phyloP scores from a whole-genome alignment of 371 early-diverging fungal species.

The Thermomucor indicae-seudaticae region DNA sequence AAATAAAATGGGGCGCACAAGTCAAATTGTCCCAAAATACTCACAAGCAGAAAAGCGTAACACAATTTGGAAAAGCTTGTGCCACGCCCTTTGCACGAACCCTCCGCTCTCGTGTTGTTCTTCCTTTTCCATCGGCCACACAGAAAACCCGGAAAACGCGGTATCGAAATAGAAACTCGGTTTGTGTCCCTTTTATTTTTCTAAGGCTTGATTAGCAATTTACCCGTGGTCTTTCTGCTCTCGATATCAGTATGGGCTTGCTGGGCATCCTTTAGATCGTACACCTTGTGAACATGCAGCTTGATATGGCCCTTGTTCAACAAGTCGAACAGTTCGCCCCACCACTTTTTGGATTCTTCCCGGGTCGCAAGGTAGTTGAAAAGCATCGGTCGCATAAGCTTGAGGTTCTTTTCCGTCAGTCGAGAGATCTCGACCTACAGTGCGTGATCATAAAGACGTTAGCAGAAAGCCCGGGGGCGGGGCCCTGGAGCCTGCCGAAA shows the following conservation, averaged over 20 bases:
- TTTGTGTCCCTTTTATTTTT: not conserved
- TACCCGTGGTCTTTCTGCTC: conserved; percentile 72
- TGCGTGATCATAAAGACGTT: too few relatives aligned
- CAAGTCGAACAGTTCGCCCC: conserved; percentile 56
- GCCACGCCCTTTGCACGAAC: too few relatives aligned
- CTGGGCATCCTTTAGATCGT: conserved; percentile 67
- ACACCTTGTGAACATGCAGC: conserved; percentile 68
- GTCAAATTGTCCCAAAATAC: too few relatives aligned
- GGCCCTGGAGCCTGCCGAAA: too few relatives aligned
- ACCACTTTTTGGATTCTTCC: conserved; percentile 66
- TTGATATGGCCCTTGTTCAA: conserved; percentile 53
- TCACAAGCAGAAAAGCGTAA: too few relatives aligned
- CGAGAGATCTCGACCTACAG: conserved; percentile 60
- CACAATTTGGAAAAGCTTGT: too few relatives aligned
- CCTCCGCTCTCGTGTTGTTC: too few relatives aligned
- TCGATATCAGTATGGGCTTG: conserved; percentile 84
- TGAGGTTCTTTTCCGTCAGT: conserved; percentile 62
- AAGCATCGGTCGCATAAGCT: conserved; percentile 76
- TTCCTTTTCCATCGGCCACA: too few relatives aligned
- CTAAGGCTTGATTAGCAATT: conserved; percentile 59
- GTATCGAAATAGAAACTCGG: too few relatives aligned
- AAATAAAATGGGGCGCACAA: conserved; percentile 1
- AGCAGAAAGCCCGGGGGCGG: too few relatives aligned
- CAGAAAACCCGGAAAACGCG: too few relatives aligned
- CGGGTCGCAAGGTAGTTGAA: conserved; percentile 66